These are phyloP conservation scores for Ceratobasidium sp. DNA, from an alignment of 1,284 basidiomycete genomes.

Conservation along the genomic window DNA sequence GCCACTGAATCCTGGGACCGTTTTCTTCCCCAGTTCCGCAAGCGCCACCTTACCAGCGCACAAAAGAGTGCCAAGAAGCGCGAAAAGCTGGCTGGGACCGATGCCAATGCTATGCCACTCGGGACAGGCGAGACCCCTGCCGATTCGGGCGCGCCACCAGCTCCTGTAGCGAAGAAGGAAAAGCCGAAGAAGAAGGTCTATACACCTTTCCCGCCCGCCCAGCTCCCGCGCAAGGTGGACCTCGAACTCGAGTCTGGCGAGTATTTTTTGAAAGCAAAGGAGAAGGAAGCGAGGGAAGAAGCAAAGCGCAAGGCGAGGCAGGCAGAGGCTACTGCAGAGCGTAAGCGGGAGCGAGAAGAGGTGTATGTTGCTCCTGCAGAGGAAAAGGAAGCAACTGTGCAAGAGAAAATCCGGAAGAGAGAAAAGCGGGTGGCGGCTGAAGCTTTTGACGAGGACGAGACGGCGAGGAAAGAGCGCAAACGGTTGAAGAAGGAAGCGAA, in stretches of 20 bases:
- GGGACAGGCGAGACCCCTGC: constrained; percentile 62
- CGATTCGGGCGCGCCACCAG: constrained; percentile 54
- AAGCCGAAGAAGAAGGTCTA: constrained; percentile 92
- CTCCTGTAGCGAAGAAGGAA: constrained; percentile 63
- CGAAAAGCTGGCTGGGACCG: constrained; percentile 60
- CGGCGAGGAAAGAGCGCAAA: constrained; percentile 44
- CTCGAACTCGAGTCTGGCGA: constrained; percentile 96
- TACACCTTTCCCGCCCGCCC: constrained; percentile 98
- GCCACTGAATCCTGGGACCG: constrained; percentile 96
- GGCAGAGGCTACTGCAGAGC: constrained; percentile 76
- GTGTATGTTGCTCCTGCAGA: constrained; percentile 87
- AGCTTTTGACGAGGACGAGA: constrained; percentile 48
- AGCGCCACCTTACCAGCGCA: constrained; percentile 89
- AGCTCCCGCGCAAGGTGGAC: constrained; percentile 94
- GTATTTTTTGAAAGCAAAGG: constrained; percentile 93
- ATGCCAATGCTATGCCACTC: constrained; percentile 50
- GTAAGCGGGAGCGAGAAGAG: constrained; percentile 82
- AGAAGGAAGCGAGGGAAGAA: constrained; percentile 78
- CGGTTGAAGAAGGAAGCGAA: constrained; percentile 51
- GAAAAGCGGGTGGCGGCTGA: constrained; percentile 57
- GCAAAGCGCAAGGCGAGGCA: constrained; percentile 82
- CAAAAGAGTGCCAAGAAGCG: constrained; percentile 92
- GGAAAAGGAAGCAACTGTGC: constrained; percentile 75
- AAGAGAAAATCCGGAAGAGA: constrained; percentile 77
- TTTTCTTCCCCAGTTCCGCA: constrained; percentile 97